These are phyloP conservation scores for Epichloe elymi DNA, from an alignment of 2,329 filamentous ascomycete species.

Conservation along the genomic window DNA sequence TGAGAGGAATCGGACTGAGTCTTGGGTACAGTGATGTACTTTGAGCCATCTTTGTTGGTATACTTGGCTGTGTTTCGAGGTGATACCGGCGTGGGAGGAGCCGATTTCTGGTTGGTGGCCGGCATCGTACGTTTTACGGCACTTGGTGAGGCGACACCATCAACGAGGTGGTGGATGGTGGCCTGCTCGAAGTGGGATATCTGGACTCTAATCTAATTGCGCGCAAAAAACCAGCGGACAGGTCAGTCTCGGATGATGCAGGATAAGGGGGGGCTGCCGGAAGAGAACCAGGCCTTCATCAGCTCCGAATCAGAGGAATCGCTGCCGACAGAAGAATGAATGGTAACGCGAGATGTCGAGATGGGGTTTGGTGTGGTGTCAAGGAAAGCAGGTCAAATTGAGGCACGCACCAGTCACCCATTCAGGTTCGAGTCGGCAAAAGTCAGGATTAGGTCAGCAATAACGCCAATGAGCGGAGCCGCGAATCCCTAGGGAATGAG, in stretches of 20 bases:
- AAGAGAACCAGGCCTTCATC: neutral
- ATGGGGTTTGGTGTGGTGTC: constrained; percentile 4
- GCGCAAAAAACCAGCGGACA: neutral
- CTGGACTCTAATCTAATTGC: neutral
- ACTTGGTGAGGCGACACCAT: constrained; percentile 24
- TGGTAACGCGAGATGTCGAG: constrained; percentile 2
- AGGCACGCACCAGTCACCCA: constrained; percentile 20
- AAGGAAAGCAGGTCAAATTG: constrained; percentile 20
- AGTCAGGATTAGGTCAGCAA: constrained; percentile 26
- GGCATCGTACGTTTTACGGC: constrained; percentile 31
- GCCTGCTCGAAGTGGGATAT: constrained; percentile 1
- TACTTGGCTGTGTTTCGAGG: constrained; percentile 46
- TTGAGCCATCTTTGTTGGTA: constrained; percentile 55
- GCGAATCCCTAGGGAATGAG: neutral
- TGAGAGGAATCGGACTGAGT: constrained; percentile 39
- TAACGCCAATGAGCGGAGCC: constrained; percentile 19
- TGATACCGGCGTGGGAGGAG: constrained; percentile 35
- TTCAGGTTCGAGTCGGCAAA: constrained; percentile 2
- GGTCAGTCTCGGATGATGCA: constrained; percentile 1
- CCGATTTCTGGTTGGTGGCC: constrained; percentile 38
- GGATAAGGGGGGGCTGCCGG: neutral
- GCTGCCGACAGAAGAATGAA: neutral
- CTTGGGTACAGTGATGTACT: constrained; percentile 54
- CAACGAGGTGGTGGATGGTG: constrained; percentile 16
- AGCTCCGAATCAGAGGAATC: neutral